A percentile compares a stretch with the other conserved stretches of the same genome.
These are phyloP conservation scores for Aspergillus glaucus DNA, from an alignment of 2,329 filamentous ascomycete genomes.

Conservation along the genomic window DNA sequence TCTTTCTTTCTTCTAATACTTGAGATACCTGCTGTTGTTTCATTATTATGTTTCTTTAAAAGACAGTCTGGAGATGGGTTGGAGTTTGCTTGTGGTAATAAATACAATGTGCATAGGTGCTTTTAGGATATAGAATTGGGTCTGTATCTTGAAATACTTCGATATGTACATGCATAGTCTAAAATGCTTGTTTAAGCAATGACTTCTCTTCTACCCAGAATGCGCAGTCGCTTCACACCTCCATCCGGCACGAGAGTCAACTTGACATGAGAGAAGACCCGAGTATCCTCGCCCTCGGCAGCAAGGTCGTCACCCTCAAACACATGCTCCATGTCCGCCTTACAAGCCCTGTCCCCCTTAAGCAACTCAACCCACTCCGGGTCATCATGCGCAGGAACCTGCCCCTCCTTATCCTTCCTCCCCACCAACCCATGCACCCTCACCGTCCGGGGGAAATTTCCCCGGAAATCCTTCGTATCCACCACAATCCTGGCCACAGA, in stretches of 20 bases:
- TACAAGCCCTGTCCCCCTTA: slow-evolving; percentile 30
- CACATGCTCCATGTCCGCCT: slow-evolving; percentile 37
- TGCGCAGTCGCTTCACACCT: slow-evolving; percentile 78
- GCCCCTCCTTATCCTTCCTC: slow-evolving; percentile 8
- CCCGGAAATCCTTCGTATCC: slow-evolving; percentile 42
- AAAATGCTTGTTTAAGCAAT: background rate
- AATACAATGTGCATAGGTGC: no score
- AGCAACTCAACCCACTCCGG: slow-evolving; percentile 33
- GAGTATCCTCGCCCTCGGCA: slow-evolving; percentile 59
- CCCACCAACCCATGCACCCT: slow-evolving; percentile 31
- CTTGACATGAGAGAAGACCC: slow-evolving; percentile 73
- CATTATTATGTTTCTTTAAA: background rate
- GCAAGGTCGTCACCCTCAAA: slow-evolving; percentile 43
- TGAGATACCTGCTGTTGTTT: background rate
- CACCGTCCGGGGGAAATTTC: slow-evolving; percentile 38
- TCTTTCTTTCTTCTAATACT: background rate
- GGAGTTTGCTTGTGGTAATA: no score
- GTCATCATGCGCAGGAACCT: slow-evolving; percentile 28
- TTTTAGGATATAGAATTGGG: no score
- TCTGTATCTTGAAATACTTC: no score
- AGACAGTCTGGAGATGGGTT: no score
- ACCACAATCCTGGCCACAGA: slow-evolving; percentile 34
- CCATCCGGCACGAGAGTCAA: slow-evolving; percentile 90
- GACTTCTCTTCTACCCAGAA: slow-evolving; percentile 57
- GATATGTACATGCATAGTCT: background rate